A percentile compares a stretch with the other conserved stretches of the same genome.
These are phyloP conservation scores for Trichoderma sp. DNA, from an alignment of 2,329 filamentous ascomycete species.

Conservation along the genomic window DNA sequence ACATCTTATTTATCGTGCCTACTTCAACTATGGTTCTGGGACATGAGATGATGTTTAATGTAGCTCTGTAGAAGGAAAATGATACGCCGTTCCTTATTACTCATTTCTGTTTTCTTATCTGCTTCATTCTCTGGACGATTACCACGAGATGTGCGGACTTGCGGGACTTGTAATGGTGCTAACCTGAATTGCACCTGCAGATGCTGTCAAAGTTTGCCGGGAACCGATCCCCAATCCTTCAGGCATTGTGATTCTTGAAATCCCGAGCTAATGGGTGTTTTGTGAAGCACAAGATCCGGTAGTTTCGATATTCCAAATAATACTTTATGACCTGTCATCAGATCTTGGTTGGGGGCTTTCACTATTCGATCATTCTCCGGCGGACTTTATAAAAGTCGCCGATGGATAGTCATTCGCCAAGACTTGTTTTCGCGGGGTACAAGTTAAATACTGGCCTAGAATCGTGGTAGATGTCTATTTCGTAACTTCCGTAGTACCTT, in stretches of 20 bases:
- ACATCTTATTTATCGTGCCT: neutral
- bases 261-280: accelerated
- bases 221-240: neutral
- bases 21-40: neutral
- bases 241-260: neutral
- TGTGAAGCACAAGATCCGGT: neutral
- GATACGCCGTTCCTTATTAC: neutral
- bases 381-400: neutral
- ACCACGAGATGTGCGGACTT: neutral
- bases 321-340: neutral
- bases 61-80: neutral
- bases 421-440: neutral
- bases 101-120: neutral
- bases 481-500: neutral
- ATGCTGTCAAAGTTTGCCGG: neutral
- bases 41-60: neutral
- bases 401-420: neutral
- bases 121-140: neutral
- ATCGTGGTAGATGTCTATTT: neutral
- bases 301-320: no score
- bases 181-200: neutral
- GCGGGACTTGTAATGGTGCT: neutral
- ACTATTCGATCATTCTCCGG: neutral
- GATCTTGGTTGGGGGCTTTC: neutral
- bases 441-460: neutral